Conservation (phyloP, 768 basidiomycete species). For the Mycena maculata region DNA sequence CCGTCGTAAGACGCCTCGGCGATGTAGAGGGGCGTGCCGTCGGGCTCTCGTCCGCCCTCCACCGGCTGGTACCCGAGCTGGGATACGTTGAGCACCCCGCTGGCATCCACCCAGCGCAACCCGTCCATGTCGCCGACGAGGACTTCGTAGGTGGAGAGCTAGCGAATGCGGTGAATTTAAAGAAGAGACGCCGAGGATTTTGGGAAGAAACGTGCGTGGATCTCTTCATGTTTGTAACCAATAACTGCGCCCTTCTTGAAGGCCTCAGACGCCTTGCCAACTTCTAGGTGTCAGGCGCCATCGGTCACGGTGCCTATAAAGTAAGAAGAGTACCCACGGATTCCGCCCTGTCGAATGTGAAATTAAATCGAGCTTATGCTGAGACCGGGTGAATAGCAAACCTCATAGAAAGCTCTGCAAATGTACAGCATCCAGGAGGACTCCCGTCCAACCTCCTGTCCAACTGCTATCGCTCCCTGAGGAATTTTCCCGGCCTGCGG, state of each 20-base stretch:
- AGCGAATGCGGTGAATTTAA: background rate
- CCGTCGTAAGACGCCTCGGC: constrained; percentile 66
- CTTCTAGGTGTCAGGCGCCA: no score
- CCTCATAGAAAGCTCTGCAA: constrained; percentile 69
- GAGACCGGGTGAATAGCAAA: constrained; percentile 44
- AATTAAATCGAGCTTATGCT: background rate
- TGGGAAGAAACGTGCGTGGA: constrained; percentile 56
- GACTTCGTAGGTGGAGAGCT: constrained; percentile 75
- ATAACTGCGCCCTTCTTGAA: constrained; percentile 74
- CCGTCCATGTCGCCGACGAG: constrained; percentile 72
- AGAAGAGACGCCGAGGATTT: background rate
- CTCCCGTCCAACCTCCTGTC: constrained; percentile 70
- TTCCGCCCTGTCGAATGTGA: constrained; percentile 55
- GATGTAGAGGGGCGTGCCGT: constrained; percentile 71
- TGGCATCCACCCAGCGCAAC: constrained; percentile 66
- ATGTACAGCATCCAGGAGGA: constrained; percentile 65
- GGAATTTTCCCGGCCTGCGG: constrained; percentile 72
- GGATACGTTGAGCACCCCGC: constrained; percentile 58
- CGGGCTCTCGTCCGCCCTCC: constrained; percentile 74
- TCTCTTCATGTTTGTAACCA: constrained; percentile 69
- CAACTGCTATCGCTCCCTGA: constrained; percentile 64
- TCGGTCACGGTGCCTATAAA: constrained; percentile 45
- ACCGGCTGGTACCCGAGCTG: constrained; percentile 64
- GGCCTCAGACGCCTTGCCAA: constrained; percentile 71
- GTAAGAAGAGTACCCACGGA: constrained; percentile 60